These are phyloP conservation scores for Backusella macrospora DNA, from an alignment of 192 early-diverging fungal species.

Conservation along the genomic window DNA sequence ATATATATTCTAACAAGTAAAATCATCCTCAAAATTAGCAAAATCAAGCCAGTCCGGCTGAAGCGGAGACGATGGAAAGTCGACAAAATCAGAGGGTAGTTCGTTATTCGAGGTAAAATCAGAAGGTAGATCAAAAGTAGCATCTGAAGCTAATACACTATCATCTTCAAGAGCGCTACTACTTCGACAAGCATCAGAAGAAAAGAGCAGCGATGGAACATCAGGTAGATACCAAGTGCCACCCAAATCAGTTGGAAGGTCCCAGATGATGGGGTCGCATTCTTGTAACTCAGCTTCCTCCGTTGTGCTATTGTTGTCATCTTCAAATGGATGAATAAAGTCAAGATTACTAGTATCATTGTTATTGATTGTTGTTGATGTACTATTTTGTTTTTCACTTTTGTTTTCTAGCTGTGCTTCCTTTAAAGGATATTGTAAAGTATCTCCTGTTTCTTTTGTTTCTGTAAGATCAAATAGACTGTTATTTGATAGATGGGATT, in stretches of 20 bases:
- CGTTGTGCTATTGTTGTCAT: neutral
- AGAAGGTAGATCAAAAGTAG: neutral
- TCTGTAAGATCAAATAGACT: neutral
- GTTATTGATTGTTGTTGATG: neutral
- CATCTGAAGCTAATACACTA: neutral
- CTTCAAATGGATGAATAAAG: neutral
- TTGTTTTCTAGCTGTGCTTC: neutral
- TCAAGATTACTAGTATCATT: neutral
- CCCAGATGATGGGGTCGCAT: neutral
- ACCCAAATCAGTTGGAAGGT: neutral
- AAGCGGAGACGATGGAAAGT: neutral
- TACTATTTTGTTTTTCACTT: neutral
- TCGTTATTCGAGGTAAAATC: neutral
- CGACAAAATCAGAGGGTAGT: neutral
- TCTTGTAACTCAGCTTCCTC: constrained; percentile 13
- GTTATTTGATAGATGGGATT: neutral
- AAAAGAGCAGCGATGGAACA: neutral
- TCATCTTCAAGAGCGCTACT: neutral
- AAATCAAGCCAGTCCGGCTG: constrained; percentile 11
- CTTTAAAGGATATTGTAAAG: neutral
- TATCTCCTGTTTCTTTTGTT: constrained; percentile 3
- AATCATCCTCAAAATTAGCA: constrained; percentile 16
- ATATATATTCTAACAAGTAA: neutral
- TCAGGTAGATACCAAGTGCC: constrained; percentile 2
- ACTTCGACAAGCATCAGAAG: neutral